Percentiles rank a stretch among this genome's conserved stretches.
phyloP scores from a whole-genome alignment of 2,329 filamentous ascomycete species.

The Aspergillus pseudonomiae region DNA sequence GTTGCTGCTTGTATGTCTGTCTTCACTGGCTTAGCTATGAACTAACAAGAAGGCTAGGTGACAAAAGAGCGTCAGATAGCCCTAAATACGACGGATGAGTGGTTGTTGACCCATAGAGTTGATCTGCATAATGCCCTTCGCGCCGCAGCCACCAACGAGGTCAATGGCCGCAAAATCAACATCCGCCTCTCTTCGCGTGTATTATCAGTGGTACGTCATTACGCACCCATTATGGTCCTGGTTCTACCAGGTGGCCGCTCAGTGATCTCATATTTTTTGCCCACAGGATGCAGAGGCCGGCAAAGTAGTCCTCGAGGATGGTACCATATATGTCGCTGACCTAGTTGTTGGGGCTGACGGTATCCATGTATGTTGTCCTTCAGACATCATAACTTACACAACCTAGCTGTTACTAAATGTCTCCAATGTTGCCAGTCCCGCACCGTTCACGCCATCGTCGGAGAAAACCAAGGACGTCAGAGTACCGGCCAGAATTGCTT shows the following conservation, averaged over 20 bases:
- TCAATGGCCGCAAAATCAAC: neutral
- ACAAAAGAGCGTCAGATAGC: neutral
- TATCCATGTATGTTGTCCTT: neutral
- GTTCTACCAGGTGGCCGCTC: neutral
- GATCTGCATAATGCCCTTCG: neutral
- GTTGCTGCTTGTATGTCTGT: neutral
- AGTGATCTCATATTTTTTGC: neutral
- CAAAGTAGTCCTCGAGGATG: neutral
- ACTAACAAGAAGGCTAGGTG: neutral
- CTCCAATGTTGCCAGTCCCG: neutral
- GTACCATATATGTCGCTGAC: neutral
- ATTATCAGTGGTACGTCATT: neutral
- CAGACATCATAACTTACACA: neutral
- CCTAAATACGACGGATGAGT: neutral
- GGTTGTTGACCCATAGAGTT: neutral
- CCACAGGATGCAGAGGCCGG: neutral
- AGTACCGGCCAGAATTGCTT: conserved; percentile 37
- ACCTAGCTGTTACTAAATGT: neutral
- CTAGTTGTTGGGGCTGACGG: neutral
- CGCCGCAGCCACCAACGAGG: neutral
- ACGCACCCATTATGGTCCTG: neutral
- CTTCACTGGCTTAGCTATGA: neutral
- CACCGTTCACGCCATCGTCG: conserved; percentile 19
- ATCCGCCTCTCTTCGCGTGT: neutral
- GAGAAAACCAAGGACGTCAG: conserved; percentile 16